Base-by-base conservation (phyloP, 169 alveolate species). In the Cryptosporidium sp. region DNA sequence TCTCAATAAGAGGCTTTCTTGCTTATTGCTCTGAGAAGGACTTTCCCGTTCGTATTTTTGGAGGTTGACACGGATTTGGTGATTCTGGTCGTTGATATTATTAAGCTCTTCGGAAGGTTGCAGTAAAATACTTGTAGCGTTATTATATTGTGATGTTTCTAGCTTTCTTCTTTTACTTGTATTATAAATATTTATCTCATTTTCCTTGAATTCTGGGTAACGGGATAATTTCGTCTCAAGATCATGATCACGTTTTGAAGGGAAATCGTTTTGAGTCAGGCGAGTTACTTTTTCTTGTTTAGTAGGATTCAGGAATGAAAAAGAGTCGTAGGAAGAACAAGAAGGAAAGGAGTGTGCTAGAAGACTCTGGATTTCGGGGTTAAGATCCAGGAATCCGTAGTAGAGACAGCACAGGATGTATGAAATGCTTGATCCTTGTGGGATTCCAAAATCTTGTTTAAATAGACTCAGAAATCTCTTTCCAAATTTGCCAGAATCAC, bases 391-490 rank as follows among this genome's bases (percentile, higher is more conserved):
- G 39, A 59, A 62, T 9, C 80, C 80, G n/a, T 58, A 80, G 14
- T 80, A 80, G 8, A 80, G 70, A 39, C 89, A 62, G 52, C 89
- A 80, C 5, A 80, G 50, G 14, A 80, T 62, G 43, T 80, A 65
- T 1, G 89, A 80, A 45, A 80, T 31, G 26, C 69, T 70, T 4
- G 89, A 80, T 61, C 89, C 89, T 62, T 80, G 89, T 62, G 89
- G 89, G 12, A 80, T 80, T 8, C 89, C 89, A 48, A 41, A 23
- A 29, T 48, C 31, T 65, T 80, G 89, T 18, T 62, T 59, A 43
- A 80, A 39, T 18, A 65, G 18, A 29, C 55, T 59, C 8, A 65
- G 31, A 35, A 65, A 65, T 33, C 52, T 31, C 21, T 65, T 65
- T 0, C 71, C 71, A 16, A 2, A 35, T 29, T 65, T 65, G 16